phyloP scores from a whole-genome alignment of 169 alveolate species.

The Ichthyophthirius multifiliis region DNA sequence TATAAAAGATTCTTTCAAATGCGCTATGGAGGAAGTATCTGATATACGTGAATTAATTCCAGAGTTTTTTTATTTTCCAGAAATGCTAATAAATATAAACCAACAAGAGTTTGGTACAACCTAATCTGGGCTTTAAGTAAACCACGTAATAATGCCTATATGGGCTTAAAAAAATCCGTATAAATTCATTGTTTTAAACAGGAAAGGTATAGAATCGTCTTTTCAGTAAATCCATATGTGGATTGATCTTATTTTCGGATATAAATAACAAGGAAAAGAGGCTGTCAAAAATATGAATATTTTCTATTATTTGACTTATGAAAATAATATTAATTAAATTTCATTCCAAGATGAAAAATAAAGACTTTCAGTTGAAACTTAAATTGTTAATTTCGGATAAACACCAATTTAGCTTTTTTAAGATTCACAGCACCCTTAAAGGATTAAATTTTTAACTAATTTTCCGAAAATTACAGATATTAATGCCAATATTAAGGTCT shows the following conservation, averaged over 20 bases:
- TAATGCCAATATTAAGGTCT: conserved; percentile 45
- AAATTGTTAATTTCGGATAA: conserved; percentile 62
- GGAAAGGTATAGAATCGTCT: conserved; percentile 94
- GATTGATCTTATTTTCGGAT: conserved; percentile 98
- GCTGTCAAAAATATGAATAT: conserved; percentile 77
- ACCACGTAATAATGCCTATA: conserved; percentile 60
- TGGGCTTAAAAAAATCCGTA: conserved; percentile 76
- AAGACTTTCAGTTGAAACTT: conserved; percentile 26
- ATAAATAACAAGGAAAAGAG: conserved; percentile 87
- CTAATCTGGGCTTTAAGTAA: conserved; percentile 34
- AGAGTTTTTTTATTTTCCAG: conserved; percentile 80
- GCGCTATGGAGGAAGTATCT: conserved; percentile 64
- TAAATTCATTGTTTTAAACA: conserved; percentile 51
- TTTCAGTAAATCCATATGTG: conserved; percentile 91
- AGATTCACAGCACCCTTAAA: conserved; percentile 45
- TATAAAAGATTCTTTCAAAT: conserved; percentile 48
- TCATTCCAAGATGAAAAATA: conserved; percentile 34
- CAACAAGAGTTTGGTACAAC: conserved; percentile 50
- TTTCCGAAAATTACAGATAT: conserved; percentile 29
- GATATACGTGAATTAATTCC: conserved; percentile 83
- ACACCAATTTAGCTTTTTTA: conserved; percentile 57
- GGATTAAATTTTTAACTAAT: conserved; percentile 27
- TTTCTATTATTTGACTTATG: conserved; percentile 78
- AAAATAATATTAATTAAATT: conserved; percentile 57
- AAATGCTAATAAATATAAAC: conserved; percentile 54